Evolutionary conservation across 345 rosid species (phyloP).

Genomic region (Brassica rapa): DNA sequence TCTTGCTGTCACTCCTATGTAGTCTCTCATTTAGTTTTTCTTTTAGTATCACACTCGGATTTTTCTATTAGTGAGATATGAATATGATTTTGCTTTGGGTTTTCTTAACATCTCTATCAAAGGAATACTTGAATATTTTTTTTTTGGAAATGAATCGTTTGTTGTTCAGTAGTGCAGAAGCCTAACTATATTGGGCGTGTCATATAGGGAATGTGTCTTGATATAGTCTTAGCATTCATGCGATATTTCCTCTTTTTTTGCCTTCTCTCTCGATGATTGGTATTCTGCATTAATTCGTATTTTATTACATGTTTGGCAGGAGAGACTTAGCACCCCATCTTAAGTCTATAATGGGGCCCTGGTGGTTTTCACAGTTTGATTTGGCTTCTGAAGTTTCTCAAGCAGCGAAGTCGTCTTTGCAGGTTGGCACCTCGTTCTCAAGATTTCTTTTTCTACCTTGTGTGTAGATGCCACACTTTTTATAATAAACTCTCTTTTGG

Average conservation of each 20-base stretch:
- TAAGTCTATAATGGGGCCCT: slow-evolving; percentile 91
- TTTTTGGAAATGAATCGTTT: slow-evolving; percentile 20
- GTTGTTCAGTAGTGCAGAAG: slow-evolving; percentile 19
- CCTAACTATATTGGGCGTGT: slow-evolving; percentile 14
- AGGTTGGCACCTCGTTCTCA: slow-evolving; percentile 51
- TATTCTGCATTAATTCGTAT: slow-evolving; percentile 25
- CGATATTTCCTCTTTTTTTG: neutral
- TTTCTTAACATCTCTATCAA: slow-evolving; percentile 4
- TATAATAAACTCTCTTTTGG: neutral
- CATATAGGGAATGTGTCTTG: slow-evolving; percentile 13
- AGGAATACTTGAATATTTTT: neutral
- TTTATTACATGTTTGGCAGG: slow-evolving; percentile 49
- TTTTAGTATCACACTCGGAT: slow-evolving; percentile 13
- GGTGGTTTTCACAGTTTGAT: slow-evolving; percentile 99
- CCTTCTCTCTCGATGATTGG: neutral
- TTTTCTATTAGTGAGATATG: neutral
- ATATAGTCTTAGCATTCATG: slow-evolving; percentile 20
- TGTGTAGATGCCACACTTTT: slow-evolving; percentile 24
- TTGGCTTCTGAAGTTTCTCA: slow-evolving; percentile 79
- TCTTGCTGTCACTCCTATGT: neutral
- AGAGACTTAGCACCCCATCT: slow-evolving; percentile 90
- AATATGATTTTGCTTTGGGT: slow-evolving; percentile 16
- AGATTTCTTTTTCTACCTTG: neutral
- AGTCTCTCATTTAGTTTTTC: slow-evolving; percentile 8
- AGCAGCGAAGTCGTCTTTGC: slow-evolving; percentile 83